These are phyloP conservation scores for Pisolithus microcarpus DNA, from an alignment of 768 basidiomycete genomes.

Conservation along the genomic window DNA sequence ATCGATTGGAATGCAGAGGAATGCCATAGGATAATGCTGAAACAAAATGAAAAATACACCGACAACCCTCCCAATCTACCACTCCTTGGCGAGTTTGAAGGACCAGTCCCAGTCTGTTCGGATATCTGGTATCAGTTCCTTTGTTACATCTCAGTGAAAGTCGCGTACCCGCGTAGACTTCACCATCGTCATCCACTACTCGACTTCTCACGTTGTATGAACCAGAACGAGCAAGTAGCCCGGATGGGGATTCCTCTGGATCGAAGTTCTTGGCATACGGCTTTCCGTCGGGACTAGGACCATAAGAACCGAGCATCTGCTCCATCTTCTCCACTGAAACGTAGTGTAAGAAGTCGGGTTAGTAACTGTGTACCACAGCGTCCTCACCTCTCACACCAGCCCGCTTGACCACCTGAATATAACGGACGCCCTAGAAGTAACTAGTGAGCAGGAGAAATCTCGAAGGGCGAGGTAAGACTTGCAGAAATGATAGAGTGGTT, in stretches of 20 bases:
- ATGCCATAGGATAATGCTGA: constrained; percentile 21
- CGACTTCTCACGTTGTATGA: constrained; percentile 72
- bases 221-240: constrained; percentile 77
- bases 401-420: constrained; percentile 85
- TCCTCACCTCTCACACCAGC: constrained; percentile 60
- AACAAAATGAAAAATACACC: constrained; percentile 10
- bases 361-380: not conserved
- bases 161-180: constrained; percentile 66
- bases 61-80: constrained; percentile 39
- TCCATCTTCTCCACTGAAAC: constrained; percentile 83
- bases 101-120: constrained; percentile 48
- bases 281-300: constrained; percentile 57
- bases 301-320: constrained; percentile 93
- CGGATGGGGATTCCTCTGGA: constrained; percentile 65
- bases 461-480: constrained; percentile 14
- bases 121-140: constrained; percentile 6
- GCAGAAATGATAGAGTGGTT: constrained; percentile 87
- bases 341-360: constrained; percentile 2
- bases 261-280: constrained; percentile 74
- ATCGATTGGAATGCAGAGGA: constrained; percentile 21
- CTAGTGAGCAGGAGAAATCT: constrained; percentile 6
- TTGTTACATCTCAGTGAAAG: not conserved
- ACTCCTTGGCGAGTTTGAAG: constrained; percentile 91
- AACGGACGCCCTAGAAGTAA: constrained; percentile 61
- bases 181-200: constrained; percentile 82